A percentile compares a stretch with the other conserved stretches of the same genome.
Evolutionary conservation across 768 basidiomycete genomes (phyloP).

Genomic region (Heimioporus sp.): DNA sequence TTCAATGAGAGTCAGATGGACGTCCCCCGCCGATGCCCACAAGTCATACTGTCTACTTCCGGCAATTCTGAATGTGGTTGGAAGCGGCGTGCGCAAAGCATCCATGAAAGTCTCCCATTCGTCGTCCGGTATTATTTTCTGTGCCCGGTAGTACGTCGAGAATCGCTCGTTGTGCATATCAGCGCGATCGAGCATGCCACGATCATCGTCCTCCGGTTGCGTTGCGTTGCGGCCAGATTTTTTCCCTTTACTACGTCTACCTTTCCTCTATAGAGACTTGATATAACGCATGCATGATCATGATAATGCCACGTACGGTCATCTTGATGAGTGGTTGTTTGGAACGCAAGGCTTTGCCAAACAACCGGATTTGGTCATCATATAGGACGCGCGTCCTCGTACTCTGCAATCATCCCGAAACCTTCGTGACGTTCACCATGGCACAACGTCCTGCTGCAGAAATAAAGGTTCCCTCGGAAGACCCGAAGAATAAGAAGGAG

Average conservation of each 20-base stretch:
- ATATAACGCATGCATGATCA: neutral
- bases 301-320: conserved; percentile 12
- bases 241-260: conserved; percentile 12
- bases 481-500: conserved; percentile 68
- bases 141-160: conserved; percentile 67
- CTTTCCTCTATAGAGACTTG: conserved; percentile 11
- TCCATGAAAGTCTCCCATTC: conserved; percentile 80
- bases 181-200: conserved; percentile 51
- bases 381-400: conserved; percentile 32
- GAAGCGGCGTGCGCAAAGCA: conserved; percentile 66
- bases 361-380: conserved; percentile 25
- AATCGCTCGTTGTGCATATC: conserved; percentile 75
- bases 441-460: conserved; percentile 56
- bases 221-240: conserved; percentile 9
- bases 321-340: conserved; percentile 27
- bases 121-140: conserved; percentile 68
- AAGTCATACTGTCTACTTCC: conserved; percentile 76
- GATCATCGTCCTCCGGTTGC: conserved; percentile 36
- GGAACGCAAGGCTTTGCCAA: conserved; percentile 32
- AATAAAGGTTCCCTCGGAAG: conserved; percentile 67
- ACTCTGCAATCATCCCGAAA: conserved; percentile 1
- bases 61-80: conserved; percentile 92
- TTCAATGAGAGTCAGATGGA: conserved; percentile 27
- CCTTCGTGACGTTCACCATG: conserved; percentile 39
- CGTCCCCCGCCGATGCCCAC: neutral